A percentile compares a stretch with the other conserved stretches of the same genome.
These are phyloP conservation scores for Ustilago hordei DNA, from an alignment of 1,284 basidiomycete species.

Conservation along the genomic window DNA sequence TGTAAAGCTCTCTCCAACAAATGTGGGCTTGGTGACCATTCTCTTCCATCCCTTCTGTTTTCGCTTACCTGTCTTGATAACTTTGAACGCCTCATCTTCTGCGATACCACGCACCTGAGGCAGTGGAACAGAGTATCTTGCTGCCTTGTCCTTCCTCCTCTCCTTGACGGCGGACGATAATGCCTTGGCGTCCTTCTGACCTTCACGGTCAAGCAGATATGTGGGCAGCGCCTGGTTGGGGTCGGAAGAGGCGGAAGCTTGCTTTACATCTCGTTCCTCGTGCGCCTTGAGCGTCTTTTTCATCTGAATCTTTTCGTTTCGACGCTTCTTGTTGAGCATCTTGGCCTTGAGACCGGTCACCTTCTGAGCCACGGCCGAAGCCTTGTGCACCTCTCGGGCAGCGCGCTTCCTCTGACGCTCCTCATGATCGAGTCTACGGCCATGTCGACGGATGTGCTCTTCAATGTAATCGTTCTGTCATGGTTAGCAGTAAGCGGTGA, in stretches of 20 bases:
- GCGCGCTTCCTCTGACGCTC: conserved; percentile 81
- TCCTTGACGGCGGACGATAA: conserved; percentile 98
- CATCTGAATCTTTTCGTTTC: conserved; percentile 97
- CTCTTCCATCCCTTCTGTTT: conserved; percentile 99
- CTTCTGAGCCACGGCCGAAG: conserved; percentile 89
- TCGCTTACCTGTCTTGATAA: conserved; percentile 96
- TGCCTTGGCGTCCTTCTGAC: conserved; percentile 96
- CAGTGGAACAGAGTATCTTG: conserved; percentile 94
- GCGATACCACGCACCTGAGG: conserved; percentile 98
- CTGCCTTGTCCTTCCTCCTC: conserved; percentile 98
- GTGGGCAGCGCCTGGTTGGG: conserved; percentile 72
- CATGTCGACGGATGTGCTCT: conserved; percentile 70
- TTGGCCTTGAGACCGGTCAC: conserved; percentile 98
- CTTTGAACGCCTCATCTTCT: conserved; percentile 99
- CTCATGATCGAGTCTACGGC: conserved; percentile 68
- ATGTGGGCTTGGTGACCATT: conserved; percentile 99
- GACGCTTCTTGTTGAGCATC: conserved; percentile 92
- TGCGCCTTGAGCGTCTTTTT: conserved; percentile 99
- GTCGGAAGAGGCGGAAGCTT: conserved; percentile 63
- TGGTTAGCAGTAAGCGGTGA: neutral
- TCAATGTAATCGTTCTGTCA: conserved; percentile 72
- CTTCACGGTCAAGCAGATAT: conserved; percentile 95
- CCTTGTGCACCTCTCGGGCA: conserved; percentile 89
- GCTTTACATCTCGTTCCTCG: conserved; percentile 93
- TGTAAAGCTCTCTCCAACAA: conserved; percentile 97